These are phyloP conservation scores for Debaryomyces prosopidis DNA, from an alignment of 805 yeast genomes.

Conservation along the genomic window DNA sequence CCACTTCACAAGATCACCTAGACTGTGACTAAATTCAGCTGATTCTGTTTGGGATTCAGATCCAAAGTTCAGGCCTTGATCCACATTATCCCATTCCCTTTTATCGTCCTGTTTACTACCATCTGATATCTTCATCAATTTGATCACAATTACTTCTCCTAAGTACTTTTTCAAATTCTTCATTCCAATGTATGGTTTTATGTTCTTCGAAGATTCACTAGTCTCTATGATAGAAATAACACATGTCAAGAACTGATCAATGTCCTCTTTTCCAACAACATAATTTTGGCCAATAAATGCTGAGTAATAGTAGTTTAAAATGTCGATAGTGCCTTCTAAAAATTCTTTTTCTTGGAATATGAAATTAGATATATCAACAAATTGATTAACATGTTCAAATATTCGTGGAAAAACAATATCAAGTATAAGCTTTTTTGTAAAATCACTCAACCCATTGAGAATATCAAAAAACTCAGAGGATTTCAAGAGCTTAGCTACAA, in stretches of 20 bases:
- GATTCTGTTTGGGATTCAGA: background rate
- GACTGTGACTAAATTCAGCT: slow-evolving; percentile 5
- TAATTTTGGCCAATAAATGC: slow-evolving; percentile 33
- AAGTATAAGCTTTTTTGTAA: slow-evolving; percentile 33
- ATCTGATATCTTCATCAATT: slow-evolving; percentile 16
- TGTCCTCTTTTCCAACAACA: slow-evolving; percentile 18
- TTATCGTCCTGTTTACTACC: background rate
- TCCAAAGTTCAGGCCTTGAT: no score
- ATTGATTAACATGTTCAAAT: slow-evolving; percentile 35
- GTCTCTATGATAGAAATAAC: slow-evolving; percentile 33
- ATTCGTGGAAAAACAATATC: slow-evolving; percentile 36
- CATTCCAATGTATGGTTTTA: slow-evolving; percentile 6
- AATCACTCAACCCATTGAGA: slow-evolving; percentile 29
- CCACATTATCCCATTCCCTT: no score
- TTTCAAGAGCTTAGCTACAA: slow-evolving; percentile 29
- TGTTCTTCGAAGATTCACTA: background rate
- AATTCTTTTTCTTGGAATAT: slow-evolving; percentile 35
- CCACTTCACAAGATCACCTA: slow-evolving; percentile 23
- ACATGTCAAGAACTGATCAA: slow-evolving; percentile 28
- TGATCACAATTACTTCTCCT: slow-evolving; percentile 29
- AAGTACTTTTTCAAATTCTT: slow-evolving; percentile 20
- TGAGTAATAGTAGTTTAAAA: slow-evolving; percentile 25
- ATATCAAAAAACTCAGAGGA: slow-evolving; percentile 21
- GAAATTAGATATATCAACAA: slow-evolving; percentile 31
- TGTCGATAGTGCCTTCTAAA: slow-evolving; percentile 20